Conservation (phyloP, 2,329 filamentous ascomycete genomes). For the Ascochyta fabae region DNA sequence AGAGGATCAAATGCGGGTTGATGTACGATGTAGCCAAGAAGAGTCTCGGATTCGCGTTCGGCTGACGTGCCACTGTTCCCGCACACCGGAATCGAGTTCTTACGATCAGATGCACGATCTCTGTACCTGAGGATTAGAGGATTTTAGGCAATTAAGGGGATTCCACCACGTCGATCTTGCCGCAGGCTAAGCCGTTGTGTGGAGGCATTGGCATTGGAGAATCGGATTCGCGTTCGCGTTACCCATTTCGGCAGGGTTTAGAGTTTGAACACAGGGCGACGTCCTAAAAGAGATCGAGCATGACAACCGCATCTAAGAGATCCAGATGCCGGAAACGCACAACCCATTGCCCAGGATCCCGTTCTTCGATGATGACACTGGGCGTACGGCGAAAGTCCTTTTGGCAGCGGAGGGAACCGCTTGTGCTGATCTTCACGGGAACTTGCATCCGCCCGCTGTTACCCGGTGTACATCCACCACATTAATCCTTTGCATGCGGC, state of each 20-base stretch:
- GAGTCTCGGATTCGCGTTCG: conserved; percentile 8
- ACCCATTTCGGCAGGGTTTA: not conserved
- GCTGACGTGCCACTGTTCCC: conserved; percentile 5
- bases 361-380: not conserved
- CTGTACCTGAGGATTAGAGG: not conserved
- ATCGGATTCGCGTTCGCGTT: conserved; percentile 10
- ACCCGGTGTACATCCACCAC: conserved; percentile 1
- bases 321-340: not conserved
- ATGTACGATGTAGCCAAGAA: not conserved
- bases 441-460: conserved; percentile 1
- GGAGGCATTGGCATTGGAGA: not conserved
- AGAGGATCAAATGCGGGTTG: not conserved
- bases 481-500: conserved; percentile 4
- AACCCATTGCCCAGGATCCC: not conserved
- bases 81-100: not conserved
- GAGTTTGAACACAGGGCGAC: not conserved
- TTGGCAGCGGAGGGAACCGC: not conserved
- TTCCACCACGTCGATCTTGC: conserved; percentile 4
- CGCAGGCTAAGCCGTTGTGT: conserved; percentile 5
- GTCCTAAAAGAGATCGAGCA: not conserved
- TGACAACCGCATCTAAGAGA: not conserved
- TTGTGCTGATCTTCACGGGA: conserved; percentile 1
- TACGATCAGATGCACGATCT: conserved; percentile 9
- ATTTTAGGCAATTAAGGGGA: conserved; percentile 6
- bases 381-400: not conserved